phyloP scores from a whole-genome alignment of 192 early-diverging fungal species.

The Backusella macrospora region DNA sequence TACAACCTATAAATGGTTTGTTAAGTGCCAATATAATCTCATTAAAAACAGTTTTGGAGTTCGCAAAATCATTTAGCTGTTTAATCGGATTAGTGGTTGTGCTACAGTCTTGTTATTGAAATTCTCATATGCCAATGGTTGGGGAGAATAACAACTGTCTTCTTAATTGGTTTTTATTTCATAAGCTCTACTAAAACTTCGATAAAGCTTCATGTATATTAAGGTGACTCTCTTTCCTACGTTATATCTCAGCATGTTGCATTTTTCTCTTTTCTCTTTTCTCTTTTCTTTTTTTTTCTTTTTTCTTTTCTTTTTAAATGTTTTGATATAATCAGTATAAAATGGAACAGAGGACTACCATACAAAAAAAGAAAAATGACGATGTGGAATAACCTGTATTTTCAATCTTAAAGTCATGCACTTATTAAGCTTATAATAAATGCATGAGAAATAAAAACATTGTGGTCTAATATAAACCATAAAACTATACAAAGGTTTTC shows the following conservation, averaged over 20 bases:
- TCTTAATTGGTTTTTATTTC: neutral
- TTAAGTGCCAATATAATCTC: neutral
- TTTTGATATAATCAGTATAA: neutral
- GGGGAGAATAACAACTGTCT: neutral
- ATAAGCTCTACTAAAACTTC: neutral
- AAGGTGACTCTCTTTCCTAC: neutral
- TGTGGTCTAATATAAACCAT: neutral
- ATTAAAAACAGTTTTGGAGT: neutral
- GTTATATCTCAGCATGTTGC: too few relatives aligned
- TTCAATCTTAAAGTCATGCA: neutral
- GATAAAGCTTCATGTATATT: neutral
- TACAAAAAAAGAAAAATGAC: neutral
- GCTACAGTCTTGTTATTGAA: neutral
- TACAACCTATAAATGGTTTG: neutral
- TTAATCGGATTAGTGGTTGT: slow-evolving; percentile 3
- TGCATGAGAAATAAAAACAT: neutral
- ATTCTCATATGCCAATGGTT: slow-evolving; percentile 12
- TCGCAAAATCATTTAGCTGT: slow-evolving; percentile 12
- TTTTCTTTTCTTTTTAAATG: neutral
- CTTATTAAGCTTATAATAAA: neutral
- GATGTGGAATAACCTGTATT: neutral
- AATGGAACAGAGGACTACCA: neutral
- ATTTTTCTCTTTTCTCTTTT: neutral
- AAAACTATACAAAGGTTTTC: neutral
- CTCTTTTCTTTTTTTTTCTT: neutral